A percentile compares a stretch with the other conserved stretches of the same genome.
These are phyloP conservation scores for Fusarium zealandicum DNA, from an alignment of 2,329 filamentous ascomycete species.

Conservation along the genomic window DNA sequence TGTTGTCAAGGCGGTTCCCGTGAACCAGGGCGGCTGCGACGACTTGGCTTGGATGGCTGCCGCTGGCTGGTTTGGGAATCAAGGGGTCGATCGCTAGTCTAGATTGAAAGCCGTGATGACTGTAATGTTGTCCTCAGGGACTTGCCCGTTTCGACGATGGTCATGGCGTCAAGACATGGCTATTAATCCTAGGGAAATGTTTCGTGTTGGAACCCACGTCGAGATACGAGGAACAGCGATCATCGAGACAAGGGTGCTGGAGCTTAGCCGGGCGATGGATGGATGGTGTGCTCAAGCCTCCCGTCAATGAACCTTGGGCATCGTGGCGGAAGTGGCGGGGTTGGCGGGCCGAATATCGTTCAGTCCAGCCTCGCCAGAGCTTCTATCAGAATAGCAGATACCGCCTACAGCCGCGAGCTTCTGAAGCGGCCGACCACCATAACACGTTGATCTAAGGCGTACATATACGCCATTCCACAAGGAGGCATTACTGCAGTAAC, in stretches of 20 bases:
- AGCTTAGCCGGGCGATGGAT: slow-evolving; percentile 11
- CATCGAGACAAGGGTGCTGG: background rate
- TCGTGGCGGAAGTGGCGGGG: slow-evolving; percentile 26
- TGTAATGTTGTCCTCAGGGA: background rate
- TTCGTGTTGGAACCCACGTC: slow-evolving; percentile 1
- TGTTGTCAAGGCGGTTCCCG: background rate
- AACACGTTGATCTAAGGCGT: background rate
- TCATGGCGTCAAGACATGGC: background rate
- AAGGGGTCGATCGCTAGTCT: slow-evolving; percentile 19
- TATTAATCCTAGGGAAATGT: background rate
- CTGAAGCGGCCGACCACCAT: background rate
- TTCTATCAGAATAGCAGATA: background rate
- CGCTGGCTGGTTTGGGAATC: slow-evolving; percentile 7
- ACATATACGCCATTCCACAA: background rate
- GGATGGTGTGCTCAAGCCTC: slow-evolving; percentile 32
- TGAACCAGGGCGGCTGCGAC: background rate
- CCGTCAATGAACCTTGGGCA: slow-evolving; percentile 20
- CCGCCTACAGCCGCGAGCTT: background rate
- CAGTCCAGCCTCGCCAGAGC: slow-evolving; percentile 13
- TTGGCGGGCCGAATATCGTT: slow-evolving; percentile 5
- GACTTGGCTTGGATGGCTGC: background rate
- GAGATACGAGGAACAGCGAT: background rate
- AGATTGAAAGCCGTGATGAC: slow-evolving; percentile 6
- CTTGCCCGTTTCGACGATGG: background rate
- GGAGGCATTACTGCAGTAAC: too few species aligned